phyloP scores from a whole-genome alignment of 1,139 yeast species.

The Dujonia santamariae region DNA sequence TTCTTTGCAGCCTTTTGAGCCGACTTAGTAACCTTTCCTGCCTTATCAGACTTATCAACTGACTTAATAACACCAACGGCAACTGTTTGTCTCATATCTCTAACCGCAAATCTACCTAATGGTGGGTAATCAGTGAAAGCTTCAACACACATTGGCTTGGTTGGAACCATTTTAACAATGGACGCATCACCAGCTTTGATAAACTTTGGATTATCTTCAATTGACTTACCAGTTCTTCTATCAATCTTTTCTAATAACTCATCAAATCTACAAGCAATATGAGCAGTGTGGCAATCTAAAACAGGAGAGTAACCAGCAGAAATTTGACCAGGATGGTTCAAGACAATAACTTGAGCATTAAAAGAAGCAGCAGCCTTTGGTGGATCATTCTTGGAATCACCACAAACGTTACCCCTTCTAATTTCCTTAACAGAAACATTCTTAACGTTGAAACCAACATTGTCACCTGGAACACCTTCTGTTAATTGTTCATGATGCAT shows the following conservation, averaged over 20 bases:
- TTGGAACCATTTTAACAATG: conserved; percentile 85
- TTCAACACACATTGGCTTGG: conserved; percentile 98
- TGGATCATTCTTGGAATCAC: conserved; percentile 95
- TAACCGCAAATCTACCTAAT: conserved; percentile 98
- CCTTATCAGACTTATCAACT: conserved; percentile 91
- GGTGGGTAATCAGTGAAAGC: conserved; percentile 98
- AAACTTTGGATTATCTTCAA: conserved; percentile 82
- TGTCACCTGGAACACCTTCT: conserved; percentile 92
- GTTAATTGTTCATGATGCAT: conserved; percentile 89
- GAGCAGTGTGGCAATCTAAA: conserved; percentile 93
- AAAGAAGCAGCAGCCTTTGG: conserved; percentile 80
- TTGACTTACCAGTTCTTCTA: conserved; percentile 89
- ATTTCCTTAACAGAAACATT: conserved; percentile 91
- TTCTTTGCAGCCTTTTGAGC: conserved; percentile 98
- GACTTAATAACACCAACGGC: conserved; percentile 99
- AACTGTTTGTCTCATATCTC: conserved; percentile 99
- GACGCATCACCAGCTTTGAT: conserved; percentile 94
- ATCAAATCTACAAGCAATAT: conserved; percentile 90
- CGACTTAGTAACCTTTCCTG: conserved; percentile 99
- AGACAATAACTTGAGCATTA: conserved; percentile 86
- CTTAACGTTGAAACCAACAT: conserved; percentile 94
- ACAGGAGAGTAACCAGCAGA: conserved; percentile 93
- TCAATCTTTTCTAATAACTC: conserved; percentile 84
- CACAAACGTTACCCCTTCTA: conserved; percentile 94
- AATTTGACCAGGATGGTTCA: conserved; percentile 94